phyloP scores from a whole-genome alignment of 176 grass and related monocot genomes.

The Leersia perrieri region DNA sequence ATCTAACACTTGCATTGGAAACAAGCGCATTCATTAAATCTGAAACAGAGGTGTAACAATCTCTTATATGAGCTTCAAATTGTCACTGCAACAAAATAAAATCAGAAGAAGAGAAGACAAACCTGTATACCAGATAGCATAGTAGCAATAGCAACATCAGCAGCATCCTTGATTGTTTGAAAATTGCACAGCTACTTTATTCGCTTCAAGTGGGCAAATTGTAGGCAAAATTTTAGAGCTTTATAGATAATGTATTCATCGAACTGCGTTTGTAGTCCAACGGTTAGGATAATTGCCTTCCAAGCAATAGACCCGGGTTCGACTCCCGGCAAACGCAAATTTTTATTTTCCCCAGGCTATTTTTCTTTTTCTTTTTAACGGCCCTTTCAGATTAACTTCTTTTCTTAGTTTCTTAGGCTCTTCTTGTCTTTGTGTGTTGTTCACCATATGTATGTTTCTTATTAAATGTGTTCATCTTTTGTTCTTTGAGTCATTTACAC shows the following conservation, averaged over 20 bases:
- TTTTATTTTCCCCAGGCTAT: no score
- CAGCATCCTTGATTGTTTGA: conserved; percentile 86
- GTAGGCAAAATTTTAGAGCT: no score
- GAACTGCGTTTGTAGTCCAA: conserved; percentile 91
- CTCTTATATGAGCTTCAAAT: conserved; percentile 1
- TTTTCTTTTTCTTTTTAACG: no score
- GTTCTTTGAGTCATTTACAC: no score
- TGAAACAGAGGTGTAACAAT: conserved; percentile 10
- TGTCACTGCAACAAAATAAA: neutral
- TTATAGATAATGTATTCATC: no score
- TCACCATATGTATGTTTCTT: no score
- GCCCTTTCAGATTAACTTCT: no score
- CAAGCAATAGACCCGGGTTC: conserved; percentile 95
- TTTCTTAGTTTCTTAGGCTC: no score
- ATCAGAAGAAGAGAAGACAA: conserved; percentile 23
- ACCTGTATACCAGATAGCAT: conserved; percentile 99
- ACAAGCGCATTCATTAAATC: neutral
- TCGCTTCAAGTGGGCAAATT: no score
- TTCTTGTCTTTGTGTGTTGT: no score
- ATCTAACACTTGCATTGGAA: neutral
- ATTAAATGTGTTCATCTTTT: no score
- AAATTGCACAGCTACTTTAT: conserved; percentile 99
- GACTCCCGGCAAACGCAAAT: conserved; percentile 70
- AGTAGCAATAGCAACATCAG: conserved; percentile 96
- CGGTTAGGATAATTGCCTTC: conserved; percentile 95